phyloP scores from a whole-genome alignment of 352 stramenopile genomes.

The Phytophthora europaea region DNA sequence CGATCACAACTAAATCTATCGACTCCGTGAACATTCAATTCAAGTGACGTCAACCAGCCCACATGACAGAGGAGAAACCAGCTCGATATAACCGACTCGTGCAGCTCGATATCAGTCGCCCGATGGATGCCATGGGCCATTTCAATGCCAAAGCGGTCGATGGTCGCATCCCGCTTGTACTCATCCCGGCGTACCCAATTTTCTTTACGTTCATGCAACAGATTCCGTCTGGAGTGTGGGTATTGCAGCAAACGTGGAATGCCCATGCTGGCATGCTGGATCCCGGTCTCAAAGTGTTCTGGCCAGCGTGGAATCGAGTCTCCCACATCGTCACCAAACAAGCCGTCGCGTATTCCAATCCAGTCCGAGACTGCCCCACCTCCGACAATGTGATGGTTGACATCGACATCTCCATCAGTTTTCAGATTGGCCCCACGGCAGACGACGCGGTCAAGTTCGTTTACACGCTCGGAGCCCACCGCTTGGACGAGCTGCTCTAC shows the following conservation, averaged over 20 bases:
- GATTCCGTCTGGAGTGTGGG: constrained; percentile 68
- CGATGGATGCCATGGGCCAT: constrained; percentile 50
- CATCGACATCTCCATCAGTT: constrained; percentile 84
- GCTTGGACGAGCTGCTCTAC: constrained; percentile 79
- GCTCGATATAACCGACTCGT: constrained; percentile 51
- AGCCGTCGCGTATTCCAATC: constrained; percentile 75
- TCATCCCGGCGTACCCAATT: constrained; percentile 55
- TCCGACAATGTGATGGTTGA: constrained; percentile 87
- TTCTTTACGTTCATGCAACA: constrained; percentile 55
- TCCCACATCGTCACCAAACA: constrained; percentile 87
- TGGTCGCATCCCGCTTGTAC: constrained; percentile 60
- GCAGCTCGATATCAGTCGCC: constrained; percentile 51
- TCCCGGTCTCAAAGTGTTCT: constrained; percentile 75
- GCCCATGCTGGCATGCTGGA: constrained; percentile 72
- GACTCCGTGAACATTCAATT: background rate
- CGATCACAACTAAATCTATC: background rate
- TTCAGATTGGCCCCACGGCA: constrained; percentile 77
- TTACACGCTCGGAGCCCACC: constrained; percentile 75
- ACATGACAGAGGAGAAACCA: constrained; percentile 17
- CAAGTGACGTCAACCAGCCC: background rate
- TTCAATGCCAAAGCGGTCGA: constrained; percentile 58
- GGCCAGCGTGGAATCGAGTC: constrained; percentile 74
- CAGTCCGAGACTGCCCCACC: constrained; percentile 70
- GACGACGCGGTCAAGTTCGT: constrained; percentile 81
- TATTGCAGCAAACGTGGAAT: constrained; percentile 85